These are phyloP conservation scores for Sordariomycetes sp. DNA, from an alignment of 2,329 filamentous ascomycete species.

Conservation along the genomic window DNA sequence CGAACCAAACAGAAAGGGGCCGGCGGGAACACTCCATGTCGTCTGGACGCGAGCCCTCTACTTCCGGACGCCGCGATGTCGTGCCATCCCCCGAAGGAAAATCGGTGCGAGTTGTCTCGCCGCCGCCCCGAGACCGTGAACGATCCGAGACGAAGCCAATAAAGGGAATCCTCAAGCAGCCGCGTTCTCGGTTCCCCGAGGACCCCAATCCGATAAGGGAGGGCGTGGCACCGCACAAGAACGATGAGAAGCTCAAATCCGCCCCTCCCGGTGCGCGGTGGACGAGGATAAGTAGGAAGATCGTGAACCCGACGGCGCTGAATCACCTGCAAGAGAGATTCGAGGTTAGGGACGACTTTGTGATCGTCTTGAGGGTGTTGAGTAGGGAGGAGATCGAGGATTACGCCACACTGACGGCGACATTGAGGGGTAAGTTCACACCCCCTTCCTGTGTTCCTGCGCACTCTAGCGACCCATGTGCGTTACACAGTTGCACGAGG, in stretches of 20 bases:
- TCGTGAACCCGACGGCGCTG: slow-evolving; percentile 83
- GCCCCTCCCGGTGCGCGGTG: slow-evolving; percentile 73
- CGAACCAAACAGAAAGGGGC: neutral
- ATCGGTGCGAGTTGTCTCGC: slow-evolving; percentile 61
- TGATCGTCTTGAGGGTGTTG: slow-evolving; percentile 83
- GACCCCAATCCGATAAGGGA: slow-evolving; percentile 75
- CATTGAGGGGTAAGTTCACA: slow-evolving; percentile 60
- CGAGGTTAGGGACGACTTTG: slow-evolving; percentile 85
- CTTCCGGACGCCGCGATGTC: slow-evolving; percentile 25
- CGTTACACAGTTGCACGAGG: slow-evolving; percentile 4
- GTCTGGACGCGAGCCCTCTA: neutral
- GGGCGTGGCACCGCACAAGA: slow-evolving; percentile 88
- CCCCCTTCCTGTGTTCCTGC: neutral
- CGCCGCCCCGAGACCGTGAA: slow-evolving; percentile 48
- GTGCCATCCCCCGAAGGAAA: slow-evolving; percentile 25
- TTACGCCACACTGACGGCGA: slow-evolving; percentile 70
- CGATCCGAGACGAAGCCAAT: slow-evolving; percentile 53
- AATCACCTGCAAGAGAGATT: slow-evolving; percentile 82
- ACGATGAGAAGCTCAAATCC: slow-evolving; percentile 60
- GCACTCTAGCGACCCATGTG: neutral
- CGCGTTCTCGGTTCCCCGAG: slow-evolving; percentile 76
- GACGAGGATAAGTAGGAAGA: slow-evolving; percentile 83
- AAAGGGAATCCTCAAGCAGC: slow-evolving; percentile 78
- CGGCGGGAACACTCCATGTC: neutral
- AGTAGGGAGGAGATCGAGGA: slow-evolving; percentile 83